Base-by-base conservation (phyloP, 306 rosid genomes). In the Trifolium dubium region DNA sequence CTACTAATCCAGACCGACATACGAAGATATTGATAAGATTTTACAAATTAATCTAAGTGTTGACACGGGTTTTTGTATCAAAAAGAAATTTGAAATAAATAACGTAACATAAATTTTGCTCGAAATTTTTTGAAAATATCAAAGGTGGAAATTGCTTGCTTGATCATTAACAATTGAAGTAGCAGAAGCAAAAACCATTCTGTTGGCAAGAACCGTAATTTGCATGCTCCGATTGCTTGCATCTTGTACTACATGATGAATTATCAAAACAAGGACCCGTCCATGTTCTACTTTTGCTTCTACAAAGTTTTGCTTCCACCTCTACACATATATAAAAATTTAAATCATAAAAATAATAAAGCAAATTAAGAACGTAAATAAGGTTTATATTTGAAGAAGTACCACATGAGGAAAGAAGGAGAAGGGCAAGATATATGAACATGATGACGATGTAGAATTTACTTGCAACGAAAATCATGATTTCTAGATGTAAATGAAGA, bases 151-250 rank as follows among this genome's bases (percentile, higher is more conserved):
- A 44, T 44, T 44, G 51, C 51, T 3, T 44, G 51, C 51, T 3
- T 44, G 51, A 12, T 44, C 15, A 44, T 49, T 3, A 49, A 17
- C 55, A 49, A 49, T 49, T 6, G 17, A 49, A 49, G 55, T 49
- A 49, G 55, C 55, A 49, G 17, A n/a, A 49, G 23, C 55, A 49
- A 17, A 49, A 49, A n/a, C 55, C 55, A 49, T 49, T 49, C 19
- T 0, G 55, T n/a, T 6, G 3, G n/a, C 55, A 49, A n/a, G 19
- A 15, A n/a, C 55, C 55, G n/a, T 49, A 4, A n/a, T 8, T 49
- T 49, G 55, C 55, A 49, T 49, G 55, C 55, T 49, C 55, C 55
- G 17, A 49, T 49, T 49, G 55, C 8, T 49, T 49, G 55, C 55
- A 49, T 17, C 1, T 3, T 49, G 10, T 14, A n/a, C 55, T 49